Base-by-base conservation (phyloP, 768 basidiomycete species). In the Russula sp. region DNA sequence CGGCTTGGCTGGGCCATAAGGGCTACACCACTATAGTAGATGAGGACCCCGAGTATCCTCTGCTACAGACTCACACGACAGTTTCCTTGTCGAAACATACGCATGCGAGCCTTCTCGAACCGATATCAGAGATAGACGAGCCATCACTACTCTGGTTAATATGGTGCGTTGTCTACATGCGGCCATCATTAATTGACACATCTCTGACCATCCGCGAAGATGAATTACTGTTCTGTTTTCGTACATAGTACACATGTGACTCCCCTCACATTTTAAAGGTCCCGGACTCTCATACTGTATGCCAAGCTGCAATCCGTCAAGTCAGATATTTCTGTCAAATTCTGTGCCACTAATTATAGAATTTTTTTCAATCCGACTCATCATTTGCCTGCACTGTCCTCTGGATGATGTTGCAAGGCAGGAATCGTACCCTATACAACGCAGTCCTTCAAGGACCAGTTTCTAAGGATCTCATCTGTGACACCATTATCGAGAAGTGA, bases 61-160 rank as follows among this genome's bases (percentile, higher is more conserved):
- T 51, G 36, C 55, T 22, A 42, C 26, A 54, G n/a, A 36, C 38
- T 22, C 61, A 38, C n/a, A 30, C 49, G 62, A 20, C 38, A 7
- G 18, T 57, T 6, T 48, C 40, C 18, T 16, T 57, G 20, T 20
- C 53, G 3, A 24, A 24, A 20, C n/a, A 24, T 34, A 38, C 18
- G 11, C 26, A 28, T 16, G 16, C 26, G 26, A n/a, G 18, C 20
- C 42, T 20, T 44, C 42, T 20, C 42, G 42, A 44, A n/a, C 20
- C 42, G 20, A 44, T 44, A 44, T n/a, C 8, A n/a, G 42, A 44
- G 42, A 3, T 44, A 10, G 42, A 44, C 20, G 42, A 44, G 16
- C 38, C 38, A 40, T 14, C 18, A 18, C 0, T 2, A 42, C 42
- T 42, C 18, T 42, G 42, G 42, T 42, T 18, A 20, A 42, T 20